These are phyloP conservation scores for Waltergamsia citrina DNA, from an alignment of 2,329 filamentous ascomycete species.

Conservation along the genomic window DNA sequence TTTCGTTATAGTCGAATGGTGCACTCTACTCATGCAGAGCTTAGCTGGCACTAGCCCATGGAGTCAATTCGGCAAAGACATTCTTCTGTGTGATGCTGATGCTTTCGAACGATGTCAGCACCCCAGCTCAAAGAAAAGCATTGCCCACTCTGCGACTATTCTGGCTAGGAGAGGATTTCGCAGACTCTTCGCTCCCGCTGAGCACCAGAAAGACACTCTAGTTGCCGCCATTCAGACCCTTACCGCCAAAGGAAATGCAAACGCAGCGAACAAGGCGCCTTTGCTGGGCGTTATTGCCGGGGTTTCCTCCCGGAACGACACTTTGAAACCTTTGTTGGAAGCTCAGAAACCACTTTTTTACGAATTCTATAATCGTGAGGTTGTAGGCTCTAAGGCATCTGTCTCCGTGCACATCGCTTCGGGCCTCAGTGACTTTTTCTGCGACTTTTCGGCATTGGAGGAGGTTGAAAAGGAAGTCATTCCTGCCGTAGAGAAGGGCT, in stretches of 20 bases:
- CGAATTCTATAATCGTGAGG: slow-evolving; percentile 75
- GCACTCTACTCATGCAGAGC: slow-evolving; percentile 66
- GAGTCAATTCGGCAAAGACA: slow-evolving; percentile 54
- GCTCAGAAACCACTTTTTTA: slow-evolving; percentile 62
- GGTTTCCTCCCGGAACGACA: slow-evolving; percentile 64
- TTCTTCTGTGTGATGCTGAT: slow-evolving; percentile 61
- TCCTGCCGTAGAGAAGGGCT: slow-evolving; percentile 76
- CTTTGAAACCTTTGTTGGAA: slow-evolving; percentile 53
- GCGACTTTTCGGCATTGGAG: slow-evolving; percentile 59
- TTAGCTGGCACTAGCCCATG: slow-evolving; percentile 53
- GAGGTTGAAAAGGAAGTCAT: slow-evolving; percentile 70
- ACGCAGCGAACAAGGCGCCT: slow-evolving; percentile 61
- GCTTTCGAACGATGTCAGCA: slow-evolving; percentile 70
- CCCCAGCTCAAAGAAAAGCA: slow-evolving; percentile 49
- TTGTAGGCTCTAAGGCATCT: slow-evolving; percentile 67
- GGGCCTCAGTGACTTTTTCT: slow-evolving; percentile 76
- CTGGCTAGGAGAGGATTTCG: slow-evolving; percentile 74
- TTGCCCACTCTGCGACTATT: slow-evolving; percentile 66
- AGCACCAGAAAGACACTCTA: slow-evolving; percentile 49
- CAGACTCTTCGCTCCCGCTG: slow-evolving; percentile 53
- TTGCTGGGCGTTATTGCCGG: slow-evolving; percentile 82
- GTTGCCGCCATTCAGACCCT: slow-evolving; percentile 55
- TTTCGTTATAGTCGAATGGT: slow-evolving; percentile 89
- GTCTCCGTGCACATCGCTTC: slow-evolving; percentile 64
- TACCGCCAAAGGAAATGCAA: slow-evolving; percentile 54